Evolutionary conservation across 148 eudicot species (phyloP).

Genomic region (Spergularia marina): DNA sequence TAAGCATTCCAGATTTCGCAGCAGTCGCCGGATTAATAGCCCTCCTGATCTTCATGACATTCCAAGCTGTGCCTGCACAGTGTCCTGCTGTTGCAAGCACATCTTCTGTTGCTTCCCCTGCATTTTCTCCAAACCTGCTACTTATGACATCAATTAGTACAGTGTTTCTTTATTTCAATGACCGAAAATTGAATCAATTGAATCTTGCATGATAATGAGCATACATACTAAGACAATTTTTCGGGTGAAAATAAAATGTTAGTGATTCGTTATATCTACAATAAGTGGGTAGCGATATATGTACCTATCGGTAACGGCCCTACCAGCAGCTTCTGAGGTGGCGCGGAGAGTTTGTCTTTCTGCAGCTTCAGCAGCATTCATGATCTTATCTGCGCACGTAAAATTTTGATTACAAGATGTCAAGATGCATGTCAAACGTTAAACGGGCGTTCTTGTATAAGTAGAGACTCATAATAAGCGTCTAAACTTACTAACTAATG

Average conservation of each 20-base stretch:
- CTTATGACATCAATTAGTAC: background rate
- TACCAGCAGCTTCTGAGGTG: conserved; percentile 69
- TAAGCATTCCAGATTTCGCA: conserved; percentile 39
- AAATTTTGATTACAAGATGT: no score
- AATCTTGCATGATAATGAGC: background rate
- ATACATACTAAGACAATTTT: no score
- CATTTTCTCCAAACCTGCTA: conserved; percentile 69
- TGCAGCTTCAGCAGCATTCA: conserved; percentile 86
- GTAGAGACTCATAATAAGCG: no score
- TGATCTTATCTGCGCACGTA: conserved; percentile 52
- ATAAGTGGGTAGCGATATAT: conserved; percentile 3
- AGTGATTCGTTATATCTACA: no score
- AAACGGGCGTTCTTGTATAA: no score
- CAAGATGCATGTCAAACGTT: no score
- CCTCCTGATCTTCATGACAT: conserved; percentile 70
- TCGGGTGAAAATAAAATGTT: no score
- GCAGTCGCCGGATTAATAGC: conserved; percentile 70
- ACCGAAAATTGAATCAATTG: background rate
- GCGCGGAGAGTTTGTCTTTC: conserved; percentile 70
- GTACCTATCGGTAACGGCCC: conserved; percentile 60
- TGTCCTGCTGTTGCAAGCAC: conserved; percentile 87
- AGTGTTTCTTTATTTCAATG: background rate
- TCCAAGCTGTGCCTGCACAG: conserved; percentile 78
- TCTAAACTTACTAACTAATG: no score
- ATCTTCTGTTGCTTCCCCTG: conserved; percentile 80